A percentile compares a stretch with the other conserved stretches of the same genome.
Conservation (phyloP, 2,329 filamentous ascomycete species). For the Fusarium sp. region DNA sequence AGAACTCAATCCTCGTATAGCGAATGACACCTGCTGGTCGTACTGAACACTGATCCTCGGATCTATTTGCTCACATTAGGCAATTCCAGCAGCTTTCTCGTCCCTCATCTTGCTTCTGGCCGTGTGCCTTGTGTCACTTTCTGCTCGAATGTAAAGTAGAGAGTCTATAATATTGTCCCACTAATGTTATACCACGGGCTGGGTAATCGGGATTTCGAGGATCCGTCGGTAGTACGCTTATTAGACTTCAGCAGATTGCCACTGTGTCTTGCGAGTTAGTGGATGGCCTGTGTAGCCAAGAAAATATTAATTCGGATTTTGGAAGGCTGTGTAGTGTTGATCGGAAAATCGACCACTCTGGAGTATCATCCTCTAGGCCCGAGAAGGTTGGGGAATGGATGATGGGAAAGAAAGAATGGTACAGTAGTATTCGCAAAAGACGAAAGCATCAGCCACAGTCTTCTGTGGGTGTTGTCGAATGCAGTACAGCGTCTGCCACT, state of each 20-base stretch:
- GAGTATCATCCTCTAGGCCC: not conserved
- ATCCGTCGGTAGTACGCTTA: slow-evolving; percentile 1
- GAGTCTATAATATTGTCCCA: slow-evolving; percentile 5
- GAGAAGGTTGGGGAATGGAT: not conserved
- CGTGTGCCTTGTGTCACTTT: not conserved
- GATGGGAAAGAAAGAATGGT: not conserved
- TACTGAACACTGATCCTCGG: too few relatives aligned
- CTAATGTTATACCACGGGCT: not conserved
- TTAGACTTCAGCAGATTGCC: slow-evolving; percentile 13
- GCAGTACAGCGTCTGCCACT: slow-evolving; percentile 6
- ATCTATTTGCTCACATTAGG: not conserved
- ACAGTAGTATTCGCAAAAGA: slow-evolving; percentile 19
- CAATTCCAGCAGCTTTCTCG: not conserved
- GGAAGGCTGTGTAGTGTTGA: slow-evolving; percentile 3
- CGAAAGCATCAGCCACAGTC: slow-evolving; percentile 16
- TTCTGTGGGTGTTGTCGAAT: slow-evolving; percentile 9
- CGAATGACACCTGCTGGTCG: not conserved
- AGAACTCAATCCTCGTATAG: not conserved
- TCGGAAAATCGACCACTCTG: slow-evolving; percentile 6
- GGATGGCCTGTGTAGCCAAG: slow-evolving; percentile 4
- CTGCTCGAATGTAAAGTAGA: slow-evolving; percentile 3
- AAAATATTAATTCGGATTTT: not conserved
- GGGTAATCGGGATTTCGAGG: not conserved
- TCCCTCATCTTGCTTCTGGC: too few relatives aligned
- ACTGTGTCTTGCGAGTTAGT: not conserved